Evolutionary conservation across 139 green algal species (phyloP).

Genomic region (Coelastrella sp.): DNA sequence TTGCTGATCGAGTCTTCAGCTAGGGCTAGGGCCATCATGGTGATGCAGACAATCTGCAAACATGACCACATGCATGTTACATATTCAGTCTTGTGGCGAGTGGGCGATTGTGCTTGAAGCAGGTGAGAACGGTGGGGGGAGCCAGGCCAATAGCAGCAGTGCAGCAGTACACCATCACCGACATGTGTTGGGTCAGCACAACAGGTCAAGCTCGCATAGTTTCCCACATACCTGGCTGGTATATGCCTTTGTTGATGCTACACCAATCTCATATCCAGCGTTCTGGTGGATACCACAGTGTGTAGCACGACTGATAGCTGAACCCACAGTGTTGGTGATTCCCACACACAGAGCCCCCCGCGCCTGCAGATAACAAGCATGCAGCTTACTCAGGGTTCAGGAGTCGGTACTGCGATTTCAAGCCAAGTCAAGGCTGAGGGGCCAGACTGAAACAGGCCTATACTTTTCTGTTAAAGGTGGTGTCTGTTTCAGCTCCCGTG

Average conservation of each 20-base stretch:
- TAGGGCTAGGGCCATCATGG: conserved; percentile 92
- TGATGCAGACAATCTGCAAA: conserved; percentile 90
- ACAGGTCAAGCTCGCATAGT: no score
- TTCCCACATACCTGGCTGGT: conserved; percentile 61
- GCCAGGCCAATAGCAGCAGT: no score
- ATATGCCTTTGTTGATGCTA: conserved; percentile 97
- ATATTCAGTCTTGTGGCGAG: no score
- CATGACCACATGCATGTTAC: background rate
- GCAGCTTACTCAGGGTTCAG: background rate
- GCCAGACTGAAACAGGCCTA: no score
- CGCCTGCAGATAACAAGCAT: conserved; percentile 47
- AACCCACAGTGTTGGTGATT: conserved; percentile 98
- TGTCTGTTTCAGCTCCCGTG: no score
- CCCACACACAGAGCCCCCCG: conserved; percentile 95
- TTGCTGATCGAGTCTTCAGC: conserved; percentile 91
- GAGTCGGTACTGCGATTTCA: background rate
- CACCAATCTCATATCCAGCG: conserved; percentile 97
- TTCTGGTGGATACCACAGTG: conserved; percentile 98
- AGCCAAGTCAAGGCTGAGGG: no score
- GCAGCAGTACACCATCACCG: no score
- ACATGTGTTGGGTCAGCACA: no score
- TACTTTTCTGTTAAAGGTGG: no score
- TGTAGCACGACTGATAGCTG: conserved; percentile 89
- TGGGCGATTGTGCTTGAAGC: no score
- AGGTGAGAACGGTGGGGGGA: no score